A percentile compares a stretch with the other conserved stretches of the same genome.
Conservation (phyloP, 2,329 filamentous ascomycete genomes). For the Sclerotinia sclerotiorum region DNA sequence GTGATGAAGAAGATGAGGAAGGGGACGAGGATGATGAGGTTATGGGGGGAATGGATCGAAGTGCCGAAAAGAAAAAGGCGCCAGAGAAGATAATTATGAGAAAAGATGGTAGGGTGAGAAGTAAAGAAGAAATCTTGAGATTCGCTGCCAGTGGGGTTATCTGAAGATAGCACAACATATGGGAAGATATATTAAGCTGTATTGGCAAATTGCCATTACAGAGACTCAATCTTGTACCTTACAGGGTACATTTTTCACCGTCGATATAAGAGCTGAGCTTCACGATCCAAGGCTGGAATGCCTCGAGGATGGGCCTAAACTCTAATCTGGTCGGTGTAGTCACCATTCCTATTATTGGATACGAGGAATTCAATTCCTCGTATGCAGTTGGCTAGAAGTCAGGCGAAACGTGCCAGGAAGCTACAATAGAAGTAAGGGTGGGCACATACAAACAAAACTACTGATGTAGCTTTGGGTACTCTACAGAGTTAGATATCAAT, state of each 20-base stretch:
- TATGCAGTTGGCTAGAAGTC: too few relatives aligned
- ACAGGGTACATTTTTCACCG: background rate
- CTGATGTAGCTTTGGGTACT: too few relatives aligned
- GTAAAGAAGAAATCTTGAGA: slow-evolving; percentile 48
- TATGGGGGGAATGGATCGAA: slow-evolving; percentile 46
- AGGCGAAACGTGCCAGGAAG: background rate
- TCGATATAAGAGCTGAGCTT: background rate
- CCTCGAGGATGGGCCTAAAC: background rate
- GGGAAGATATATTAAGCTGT: slow-evolving; percentile 6
- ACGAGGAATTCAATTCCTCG: background rate
- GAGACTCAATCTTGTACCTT: background rate
- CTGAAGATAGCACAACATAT: background rate
- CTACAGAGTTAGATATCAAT: background rate
- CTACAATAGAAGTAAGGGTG: background rate
- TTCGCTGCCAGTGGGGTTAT: slow-evolving; percentile 50
- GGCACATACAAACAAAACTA: background rate
- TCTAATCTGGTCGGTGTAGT: background rate
- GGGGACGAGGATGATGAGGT: slow-evolving; percentile 55
- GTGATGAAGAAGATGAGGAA: slow-evolving; percentile 53
- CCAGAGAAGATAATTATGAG: slow-evolving; percentile 23
- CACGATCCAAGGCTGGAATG: background rate
- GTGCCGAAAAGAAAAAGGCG: slow-evolving; percentile 31
- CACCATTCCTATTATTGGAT: background rate
- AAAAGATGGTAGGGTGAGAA: slow-evolving; percentile 31
- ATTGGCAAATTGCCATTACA: background rate